Base-by-base conservation (phyloP, 805 yeast genomes). In the Hanseniaspora singularis region DNA sequence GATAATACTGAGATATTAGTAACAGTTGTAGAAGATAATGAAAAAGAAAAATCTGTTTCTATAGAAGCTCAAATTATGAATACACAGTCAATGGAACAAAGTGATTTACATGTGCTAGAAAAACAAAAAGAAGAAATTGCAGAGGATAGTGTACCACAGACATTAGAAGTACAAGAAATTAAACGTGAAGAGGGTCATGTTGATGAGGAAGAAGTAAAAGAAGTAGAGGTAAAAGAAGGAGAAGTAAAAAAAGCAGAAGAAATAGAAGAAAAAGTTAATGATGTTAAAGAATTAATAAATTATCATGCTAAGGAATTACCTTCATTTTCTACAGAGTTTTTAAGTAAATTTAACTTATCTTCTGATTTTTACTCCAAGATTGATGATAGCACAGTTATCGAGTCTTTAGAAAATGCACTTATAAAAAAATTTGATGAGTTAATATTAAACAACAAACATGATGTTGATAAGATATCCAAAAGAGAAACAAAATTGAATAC, bases 381-480 rank as follows among this genome's bases (percentile, higher is more conserved):
- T 30, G 10, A 15, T 36, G 15, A 38, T 14, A 23, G 26, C 37
- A 45, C 15, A 4, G 48, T 10, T 22, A 34, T 10, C 11, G 28
- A 9, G 9, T 15, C 15, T 3, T 22, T 33, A 22, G 47, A 36
- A 50, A 58, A 49, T 5, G 52, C 57, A 48, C 54, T 49, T 61
- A 39, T 63, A 52, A 55, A 31, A 18, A 38, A 32, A 15, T 31
- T 38, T 24, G 23, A 74, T 61, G 54, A 79, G 66, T 65, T 87
- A 43, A 71, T 67, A 11, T 73, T 76, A 26, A 76, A 79, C 49
- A 64, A 88, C 24, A 57, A 82, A 57, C 76, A 73, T 46, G 95
- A 87, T 61, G 95, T 95, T 3, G 79, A 81, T 51, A 74, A 72
- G 20, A 62, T 86, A 32, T 76, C 92, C 0, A 70, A 71, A 50